Conservation (phyloP, 1,139 yeast species). For the Candida tunisiensis region DNA sequence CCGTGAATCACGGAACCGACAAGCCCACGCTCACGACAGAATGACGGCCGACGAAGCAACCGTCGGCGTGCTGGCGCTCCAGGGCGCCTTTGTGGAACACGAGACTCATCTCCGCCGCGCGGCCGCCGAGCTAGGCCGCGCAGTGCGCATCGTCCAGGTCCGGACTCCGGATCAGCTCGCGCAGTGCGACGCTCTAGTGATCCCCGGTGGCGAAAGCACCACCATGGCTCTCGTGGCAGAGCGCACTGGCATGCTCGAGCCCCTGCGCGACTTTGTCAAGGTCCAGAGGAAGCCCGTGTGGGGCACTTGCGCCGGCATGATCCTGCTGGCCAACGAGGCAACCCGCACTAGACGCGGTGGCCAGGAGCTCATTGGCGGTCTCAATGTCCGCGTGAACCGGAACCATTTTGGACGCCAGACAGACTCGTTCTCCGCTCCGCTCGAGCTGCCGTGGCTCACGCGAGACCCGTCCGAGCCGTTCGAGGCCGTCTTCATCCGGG, state of each 20-base stretch:
- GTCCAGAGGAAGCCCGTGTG: slow-evolving; percentile 37
- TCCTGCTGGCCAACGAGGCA: slow-evolving; percentile 43
- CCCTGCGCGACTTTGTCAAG: slow-evolving; percentile 35
- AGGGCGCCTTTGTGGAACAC: slow-evolving; percentile 71
- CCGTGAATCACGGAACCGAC: too few relatives aligned
- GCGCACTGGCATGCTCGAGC: slow-evolving; percentile 39
- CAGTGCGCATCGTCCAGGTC: slow-evolving; percentile 27
- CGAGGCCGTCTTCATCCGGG: slow-evolving; percentile 57
- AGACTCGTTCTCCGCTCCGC: slow-evolving; percentile 38
- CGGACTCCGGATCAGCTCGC: slow-evolving; percentile 33
- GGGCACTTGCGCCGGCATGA: slow-evolving; percentile 85
- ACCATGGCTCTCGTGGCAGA: slow-evolving; percentile 60
- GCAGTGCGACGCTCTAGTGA: slow-evolving; percentile 41
- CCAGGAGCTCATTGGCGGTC: slow-evolving; percentile 49
- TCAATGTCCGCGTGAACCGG: slow-evolving; percentile 46
- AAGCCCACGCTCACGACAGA: too few relatives aligned
- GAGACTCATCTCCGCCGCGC: slow-evolving; percentile 33
- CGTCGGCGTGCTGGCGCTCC: slow-evolving; percentile 64
- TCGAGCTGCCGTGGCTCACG: slow-evolving; percentile 34
- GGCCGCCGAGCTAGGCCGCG: slow-evolving; percentile 12
- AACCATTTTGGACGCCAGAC: slow-evolving; percentile 73
- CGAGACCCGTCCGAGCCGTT: slow-evolving; percentile 18
- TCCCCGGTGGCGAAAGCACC: slow-evolving; percentile 75
- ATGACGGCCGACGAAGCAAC: too few relatives aligned
- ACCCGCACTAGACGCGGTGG: slow-evolving; percentile 33